These are phyloP conservation scores for Cryptococcus sp. DNA, from an alignment of 1,284 basidiomycete genomes.

Conservation along the genomic window DNA sequence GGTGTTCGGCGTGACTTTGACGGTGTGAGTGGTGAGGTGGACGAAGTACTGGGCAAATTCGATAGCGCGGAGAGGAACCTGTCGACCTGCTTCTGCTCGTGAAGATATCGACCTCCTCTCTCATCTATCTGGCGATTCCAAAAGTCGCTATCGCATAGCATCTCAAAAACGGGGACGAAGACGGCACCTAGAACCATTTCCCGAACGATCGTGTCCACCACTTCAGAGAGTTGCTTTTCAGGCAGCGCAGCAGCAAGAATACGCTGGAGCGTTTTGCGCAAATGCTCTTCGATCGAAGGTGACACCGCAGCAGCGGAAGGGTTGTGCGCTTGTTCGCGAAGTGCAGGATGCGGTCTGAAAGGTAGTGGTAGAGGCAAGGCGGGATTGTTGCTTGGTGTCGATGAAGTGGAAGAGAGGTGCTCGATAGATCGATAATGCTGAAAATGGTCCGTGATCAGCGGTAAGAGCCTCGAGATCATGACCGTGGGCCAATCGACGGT, in stretches of 20 bases:
- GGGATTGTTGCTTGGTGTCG: constrained; percentile 50
- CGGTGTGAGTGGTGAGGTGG: constrained; percentile 3
- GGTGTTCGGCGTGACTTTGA: constrained; percentile 4
- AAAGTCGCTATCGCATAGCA: constrained; percentile 91
- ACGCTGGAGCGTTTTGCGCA: constrained; percentile 69
- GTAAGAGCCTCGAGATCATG: constrained; percentile 78
- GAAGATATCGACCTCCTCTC: constrained; percentile 44
- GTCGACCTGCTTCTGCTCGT: constrained; percentile 56
- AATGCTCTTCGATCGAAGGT: constrained; percentile 85
- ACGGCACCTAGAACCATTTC: constrained; percentile 83
- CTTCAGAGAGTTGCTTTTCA: constrained; percentile 70
- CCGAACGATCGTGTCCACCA: constrained; percentile 70
- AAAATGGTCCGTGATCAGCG: constrained; percentile 82
- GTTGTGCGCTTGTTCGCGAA: constrained; percentile 80
- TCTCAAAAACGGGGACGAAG: constrained; percentile 82
- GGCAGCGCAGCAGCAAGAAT: constrained; percentile 74
- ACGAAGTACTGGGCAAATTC: constrained; percentile 35
- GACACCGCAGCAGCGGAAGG: constrained; percentile 73
- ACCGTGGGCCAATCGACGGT: constrained; percentile 73
- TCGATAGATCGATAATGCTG: constrained; percentile 92
- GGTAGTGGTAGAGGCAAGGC: constrained; percentile 39
- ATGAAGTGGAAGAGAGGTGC: constrained; percentile 62
- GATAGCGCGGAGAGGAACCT: constrained; percentile 57
- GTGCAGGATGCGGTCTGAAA: constrained; percentile 66
- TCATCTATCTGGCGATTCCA: constrained; percentile 93